A percentile compares a stretch with the other conserved stretches of the same genome.
phyloP scores from a whole-genome alignment of 306 rosid species.

The Fagus sylvatica region DNA sequence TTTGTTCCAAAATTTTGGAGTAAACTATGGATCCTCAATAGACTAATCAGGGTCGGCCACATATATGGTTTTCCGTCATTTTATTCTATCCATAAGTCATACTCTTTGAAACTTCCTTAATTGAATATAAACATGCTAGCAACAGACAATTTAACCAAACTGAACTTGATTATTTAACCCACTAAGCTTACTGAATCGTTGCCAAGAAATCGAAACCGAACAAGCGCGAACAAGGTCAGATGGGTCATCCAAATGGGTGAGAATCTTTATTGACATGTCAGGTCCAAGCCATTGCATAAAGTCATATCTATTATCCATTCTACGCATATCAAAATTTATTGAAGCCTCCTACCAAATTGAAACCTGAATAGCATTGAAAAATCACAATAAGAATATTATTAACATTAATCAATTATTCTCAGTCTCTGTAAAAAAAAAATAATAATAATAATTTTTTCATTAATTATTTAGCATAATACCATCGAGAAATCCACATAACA shows the following conservation, averaged over 20 bases:
- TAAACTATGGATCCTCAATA: too few species aligned
- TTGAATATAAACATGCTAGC: not conserved
- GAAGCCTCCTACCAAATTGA: slow-evolving; percentile 22
- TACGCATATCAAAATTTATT: slow-evolving; percentile 35
- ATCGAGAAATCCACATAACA: not conserved
- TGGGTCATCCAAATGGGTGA: slow-evolving; percentile 58
- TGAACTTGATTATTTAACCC: slow-evolving; percentile 11
- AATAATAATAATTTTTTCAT: not conserved
- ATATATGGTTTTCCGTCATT: too few species aligned
- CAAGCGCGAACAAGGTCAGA: slow-evolving; percentile 56
- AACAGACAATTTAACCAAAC: slow-evolving; percentile 10
- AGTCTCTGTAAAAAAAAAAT: not conserved
- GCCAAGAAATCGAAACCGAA: slow-evolving; percentile 54
- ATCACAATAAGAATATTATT: slow-evolving; percentile 1
- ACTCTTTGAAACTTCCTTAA: not conserved
- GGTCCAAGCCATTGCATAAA: slow-evolving; percentile 47
- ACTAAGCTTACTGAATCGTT: slow-evolving; percentile 46
- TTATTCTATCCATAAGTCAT: too few species aligned
- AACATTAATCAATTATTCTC: not conserved
- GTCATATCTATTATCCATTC: slow-evolving; percentile 31
- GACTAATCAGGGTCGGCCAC: too few species aligned
- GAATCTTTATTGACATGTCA: slow-evolving; percentile 52
- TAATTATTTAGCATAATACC: not conserved
- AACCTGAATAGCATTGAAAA: not conserved
- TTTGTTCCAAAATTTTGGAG: too few species aligned